Base-by-base conservation (phyloP, 2,329 filamentous ascomycete genomes). In the Zymoseptoria brevis region DNA sequence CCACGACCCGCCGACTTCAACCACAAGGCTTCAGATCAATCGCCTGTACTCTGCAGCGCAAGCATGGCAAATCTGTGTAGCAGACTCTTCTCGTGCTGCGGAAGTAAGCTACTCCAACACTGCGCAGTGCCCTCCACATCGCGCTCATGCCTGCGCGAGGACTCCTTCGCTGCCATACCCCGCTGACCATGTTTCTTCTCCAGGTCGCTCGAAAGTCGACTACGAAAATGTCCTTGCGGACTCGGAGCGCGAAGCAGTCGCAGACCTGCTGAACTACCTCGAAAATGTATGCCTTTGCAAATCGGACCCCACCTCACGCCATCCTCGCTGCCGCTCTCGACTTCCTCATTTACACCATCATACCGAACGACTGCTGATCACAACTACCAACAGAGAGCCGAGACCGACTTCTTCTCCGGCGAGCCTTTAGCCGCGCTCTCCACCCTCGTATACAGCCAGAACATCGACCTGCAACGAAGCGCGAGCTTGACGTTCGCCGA, bases 401-500 rank as follows among this genome's bases (percentile, higher is more conserved):
- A 99, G 75, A 97, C 92, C 69, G 93, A 99, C 76, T 99, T 99
- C 84, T 99, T 99, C 77, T 87, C 89, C 45, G 94, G 94, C 76
- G 92, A 96, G 72, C 94, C 94, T 52, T 85, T 99, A 59, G 88
- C 89, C 76, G 93, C 94, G 52, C 80, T 99, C 59, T 96, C 90
- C 76, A 99, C 93, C 11, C 83, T 99, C 24, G 94, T 99, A 59
- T 99, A 96, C 75, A 99, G 94, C 59, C 92, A 97, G 76, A 99
- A 99, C 78, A 92, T 99, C 73, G 94, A 99, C 74, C 82, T 99
- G 56, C 94, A 99, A 78, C 85, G 94, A 66, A 97, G 94, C 77
- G 94, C 94, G 56, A 97, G 93, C 75, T 83, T 99, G 75, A 99
- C 94, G 2, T 99, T 99, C 81, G 94, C 94, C 61, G 94, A 99